Percentiles rank a stretch among this genome's conserved stretches.
These are phyloP conservation scores for Balakata baccata DNA, from an alignment of 345 rosid species.

Conservation along the genomic window DNA sequence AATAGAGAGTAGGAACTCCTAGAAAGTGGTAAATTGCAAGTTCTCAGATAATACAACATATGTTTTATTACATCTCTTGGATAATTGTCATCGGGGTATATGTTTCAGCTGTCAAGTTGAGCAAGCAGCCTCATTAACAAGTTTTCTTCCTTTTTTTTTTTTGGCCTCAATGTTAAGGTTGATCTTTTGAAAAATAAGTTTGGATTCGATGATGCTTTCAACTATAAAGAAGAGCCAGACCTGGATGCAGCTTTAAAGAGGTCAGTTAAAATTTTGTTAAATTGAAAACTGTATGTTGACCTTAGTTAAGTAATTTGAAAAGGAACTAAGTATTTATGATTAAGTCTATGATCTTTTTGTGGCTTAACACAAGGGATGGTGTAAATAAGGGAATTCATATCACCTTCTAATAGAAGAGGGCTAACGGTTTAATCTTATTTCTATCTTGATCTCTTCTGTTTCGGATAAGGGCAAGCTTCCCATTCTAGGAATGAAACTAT, in stretches of 20 bases:
- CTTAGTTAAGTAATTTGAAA: background rate
- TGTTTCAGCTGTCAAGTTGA: background rate
- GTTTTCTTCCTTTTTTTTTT: background rate
- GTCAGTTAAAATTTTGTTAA: conserved; percentile 21
- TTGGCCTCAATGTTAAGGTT: conserved; percentile 25
- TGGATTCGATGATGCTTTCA: conserved; percentile 64
- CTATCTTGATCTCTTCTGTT: background rate
- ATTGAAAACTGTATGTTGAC: background rate
- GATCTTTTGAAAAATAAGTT: conserved; percentile 53
- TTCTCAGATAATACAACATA: background rate
- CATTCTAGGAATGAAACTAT: background rate
- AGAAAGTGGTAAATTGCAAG: background rate
- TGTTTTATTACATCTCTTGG: background rate
- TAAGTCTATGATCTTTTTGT: background rate
- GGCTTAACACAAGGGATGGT: background rate
- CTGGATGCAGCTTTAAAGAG: conserved; percentile 46
- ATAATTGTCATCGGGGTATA: background rate
- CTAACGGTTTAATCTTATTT: background rate
- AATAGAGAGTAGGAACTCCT: background rate
- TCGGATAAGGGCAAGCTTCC: background rate
- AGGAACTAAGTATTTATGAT: background rate
- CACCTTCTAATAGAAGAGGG: background rate
- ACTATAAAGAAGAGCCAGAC: conserved; percentile 52
- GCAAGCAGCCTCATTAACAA: background rate
- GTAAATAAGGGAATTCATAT: background rate